Base-by-base conservation (phyloP, 2,329 filamentous ascomycete genomes). In the Exophiala viscosa region DNA sequence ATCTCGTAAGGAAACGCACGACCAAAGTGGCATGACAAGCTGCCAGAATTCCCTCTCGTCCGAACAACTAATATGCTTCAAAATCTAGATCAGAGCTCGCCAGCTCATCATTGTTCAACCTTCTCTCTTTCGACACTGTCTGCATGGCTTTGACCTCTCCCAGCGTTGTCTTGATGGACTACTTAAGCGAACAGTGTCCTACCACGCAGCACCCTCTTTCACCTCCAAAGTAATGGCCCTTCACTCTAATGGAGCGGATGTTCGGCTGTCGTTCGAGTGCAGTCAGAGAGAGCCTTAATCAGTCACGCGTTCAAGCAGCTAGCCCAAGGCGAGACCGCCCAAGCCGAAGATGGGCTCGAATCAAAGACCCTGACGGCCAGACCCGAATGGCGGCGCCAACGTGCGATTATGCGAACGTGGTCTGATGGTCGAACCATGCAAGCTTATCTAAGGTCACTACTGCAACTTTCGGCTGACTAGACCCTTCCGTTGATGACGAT, bases 371-470 rank as follows among this genome's bases (percentile, higher is more conserved):
- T 23, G 5, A 28, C 11, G 13, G 20, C 10, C 20, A 41, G 34
- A 36, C 11, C 34, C 34, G 34, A 28, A 36, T 10, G 34, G 3
- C 34, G 10, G 14, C 34, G 34, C 42, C 20, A 17, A 18, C 36
- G 20, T 11, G 42, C 41, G 47, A 47, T 54, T 49, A 50, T 49
- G 52, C 47, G 38, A 34, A 50, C 39, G 52, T 54, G 52, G 52
- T 36, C 46, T 54, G 52, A 54, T 48, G 18, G 11, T 28, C 17
- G 13, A 48, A 41, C 36, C 39, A n/a, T 31, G 8, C 36, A 54
- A 46, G 38, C 20, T 48, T 28, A 28, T 28, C 5, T 28, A 7
- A 28, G 23, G 23, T 28, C 8, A 28, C 23, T 28, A 28, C 32
- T 11, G 41, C 36, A 17, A 38, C 15, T 35, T n/a, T 13, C 10